These are phyloP conservation scores for Megacollybia platyphylla DNA, from an alignment of 1,284 basidiomycete species.

Conservation along the genomic window DNA sequence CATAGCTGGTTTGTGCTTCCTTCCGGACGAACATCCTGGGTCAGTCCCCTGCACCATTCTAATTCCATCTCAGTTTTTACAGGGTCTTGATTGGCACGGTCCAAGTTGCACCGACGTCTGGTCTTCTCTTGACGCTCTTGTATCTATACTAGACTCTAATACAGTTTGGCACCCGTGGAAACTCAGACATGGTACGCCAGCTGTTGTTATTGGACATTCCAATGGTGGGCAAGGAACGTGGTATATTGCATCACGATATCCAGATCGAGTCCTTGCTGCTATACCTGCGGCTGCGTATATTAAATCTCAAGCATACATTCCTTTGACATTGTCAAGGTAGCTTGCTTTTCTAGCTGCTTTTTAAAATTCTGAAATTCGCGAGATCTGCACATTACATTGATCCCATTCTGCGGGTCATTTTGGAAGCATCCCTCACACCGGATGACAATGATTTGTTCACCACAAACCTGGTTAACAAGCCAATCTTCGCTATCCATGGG, in stretches of 20 bases:
- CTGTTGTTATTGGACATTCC: slow-evolving; percentile 74
- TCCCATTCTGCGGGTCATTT: slow-evolving; percentile 55
- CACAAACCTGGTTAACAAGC: slow-evolving; percentile 59
- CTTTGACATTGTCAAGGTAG: slow-evolving; percentile 53
- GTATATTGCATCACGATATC: slow-evolving; percentile 65
- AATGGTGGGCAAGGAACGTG: slow-evolving; percentile 90
- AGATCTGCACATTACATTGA: slow-evolving; percentile 70
- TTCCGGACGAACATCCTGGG: slow-evolving; percentile 66
- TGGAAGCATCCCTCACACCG: slow-evolving; percentile 60
- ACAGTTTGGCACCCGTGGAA: slow-evolving; percentile 28
- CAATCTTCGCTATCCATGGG: slow-evolving; percentile 73
- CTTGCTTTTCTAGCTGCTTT: neutral
- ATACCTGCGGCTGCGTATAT: slow-evolving; percentile 69
- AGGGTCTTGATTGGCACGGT: slow-evolving; percentile 85
- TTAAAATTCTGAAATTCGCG: neutral
- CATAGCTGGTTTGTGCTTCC: slow-evolving; percentile 64
- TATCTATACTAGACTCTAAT: slow-evolving; percentile 23
- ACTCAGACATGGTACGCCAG: slow-evolving; percentile 23
- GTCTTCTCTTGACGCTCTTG: slow-evolving; percentile 39
- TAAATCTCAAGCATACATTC: slow-evolving; percentile 78
- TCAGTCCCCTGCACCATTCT: slow-evolving; percentile 13
- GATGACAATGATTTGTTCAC: slow-evolving; percentile 84
- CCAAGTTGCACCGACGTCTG: slow-evolving; percentile 56
- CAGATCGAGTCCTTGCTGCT: slow-evolving; percentile 67
- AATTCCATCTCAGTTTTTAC: slow-evolving; percentile 1